Evolutionary conservation across 352 stramenopile genomes (phyloP).

Genomic region (Thraustotheca clavata): DNA sequence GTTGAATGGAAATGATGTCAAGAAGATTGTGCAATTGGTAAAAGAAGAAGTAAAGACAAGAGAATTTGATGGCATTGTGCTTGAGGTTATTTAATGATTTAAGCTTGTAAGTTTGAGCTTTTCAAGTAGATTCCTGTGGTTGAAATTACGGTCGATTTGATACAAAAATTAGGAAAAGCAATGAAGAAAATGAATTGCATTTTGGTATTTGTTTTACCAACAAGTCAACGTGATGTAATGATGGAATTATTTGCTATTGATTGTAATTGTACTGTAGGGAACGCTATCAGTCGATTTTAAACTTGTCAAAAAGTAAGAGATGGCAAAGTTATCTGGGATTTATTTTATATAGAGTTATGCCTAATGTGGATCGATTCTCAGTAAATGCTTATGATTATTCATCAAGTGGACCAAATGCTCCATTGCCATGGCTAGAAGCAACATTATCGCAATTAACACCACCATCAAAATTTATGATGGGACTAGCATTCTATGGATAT

Average conservation of each 20-base stretch:
- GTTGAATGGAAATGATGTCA: slow-evolving; percentile 39
- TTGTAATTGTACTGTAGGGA: neutral
- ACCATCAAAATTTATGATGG: slow-evolving; percentile 49
- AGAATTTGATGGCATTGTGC: slow-evolving; percentile 60
- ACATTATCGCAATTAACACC: slow-evolving; percentile 42
- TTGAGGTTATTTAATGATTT: slow-evolving; percentile 30
- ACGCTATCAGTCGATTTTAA: neutral
- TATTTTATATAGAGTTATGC: slow-evolving; percentile 26
- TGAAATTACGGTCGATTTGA: slow-evolving; percentile 46
- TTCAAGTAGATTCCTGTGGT: slow-evolving; percentile 40
- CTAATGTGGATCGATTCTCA: slow-evolving; percentile 64
- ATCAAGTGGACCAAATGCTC: slow-evolving; percentile 52
- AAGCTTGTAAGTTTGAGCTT: neutral
- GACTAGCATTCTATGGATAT: slow-evolving; percentile 73
- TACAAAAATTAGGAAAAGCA: slow-evolving; percentile 42
- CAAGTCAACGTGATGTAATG: slow-evolving; percentile 41
- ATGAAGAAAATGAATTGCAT: slow-evolving; percentile 41
- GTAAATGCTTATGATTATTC: slow-evolving; percentile 79
- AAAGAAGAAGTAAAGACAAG: slow-evolving; percentile 33
- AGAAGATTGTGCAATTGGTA: slow-evolving; percentile 44
- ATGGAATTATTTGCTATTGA: slow-evolving; percentile 10
- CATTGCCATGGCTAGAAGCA: slow-evolving; percentile 50
- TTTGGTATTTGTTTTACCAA: slow-evolving; percentile 54
- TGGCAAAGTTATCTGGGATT: neutral
- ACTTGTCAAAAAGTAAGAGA: neutral